Evolutionary conservation across 1,139 yeast genomes (phyloP), one percentile per base, ranked within the genome.

Genomic region (Williopsis jadinii): DNA sequence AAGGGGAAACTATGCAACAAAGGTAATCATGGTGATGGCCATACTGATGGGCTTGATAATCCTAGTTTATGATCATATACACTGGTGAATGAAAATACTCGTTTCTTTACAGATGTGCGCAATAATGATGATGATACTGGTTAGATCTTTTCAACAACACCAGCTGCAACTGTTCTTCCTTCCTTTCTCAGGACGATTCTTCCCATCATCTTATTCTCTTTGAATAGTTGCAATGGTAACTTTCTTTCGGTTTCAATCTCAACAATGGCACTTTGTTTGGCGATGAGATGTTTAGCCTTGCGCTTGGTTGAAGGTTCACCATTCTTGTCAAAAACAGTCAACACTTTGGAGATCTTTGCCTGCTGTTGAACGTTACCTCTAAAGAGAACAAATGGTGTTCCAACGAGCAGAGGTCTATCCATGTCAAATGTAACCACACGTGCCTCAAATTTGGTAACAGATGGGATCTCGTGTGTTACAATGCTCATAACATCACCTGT

Each of bases 101-200:
- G 19, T 24, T 19, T 24, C 30, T 27, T 14, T 19, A 19, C 4
- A 19, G 4, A 19, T 19, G 24, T 24, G n/a, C 9, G 29, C 12
- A 24, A 34, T 34, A 19, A 34, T 28, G 5, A 28, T 8, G 8
- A 28, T 28, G 9, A 28, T 28, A 5, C 8, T 11, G 30, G 12
- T n/a, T 11, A 28, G 30, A 28, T 28, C 30, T 41, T 45, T 40
- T 54, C 58, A 26, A 81, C 79, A 2, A 69, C 70, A 28, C 97
- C 97, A 0, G 97, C 96, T 9, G 95, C 97, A 38, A 92, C 74
- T 0, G 97, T 87, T 28, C 69, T 58, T 3, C 97, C 97, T 52
- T 86, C 95, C 53, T 83, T 78, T 56, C 98, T 78, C 36, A 92
- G 63, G 8, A 94, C 92, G 24, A 92, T 68, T 53, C 96, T 73